Base-by-base conservation (phyloP, 176 grass and related monocot genomes). In the Alloteropsis semialata region DNA sequence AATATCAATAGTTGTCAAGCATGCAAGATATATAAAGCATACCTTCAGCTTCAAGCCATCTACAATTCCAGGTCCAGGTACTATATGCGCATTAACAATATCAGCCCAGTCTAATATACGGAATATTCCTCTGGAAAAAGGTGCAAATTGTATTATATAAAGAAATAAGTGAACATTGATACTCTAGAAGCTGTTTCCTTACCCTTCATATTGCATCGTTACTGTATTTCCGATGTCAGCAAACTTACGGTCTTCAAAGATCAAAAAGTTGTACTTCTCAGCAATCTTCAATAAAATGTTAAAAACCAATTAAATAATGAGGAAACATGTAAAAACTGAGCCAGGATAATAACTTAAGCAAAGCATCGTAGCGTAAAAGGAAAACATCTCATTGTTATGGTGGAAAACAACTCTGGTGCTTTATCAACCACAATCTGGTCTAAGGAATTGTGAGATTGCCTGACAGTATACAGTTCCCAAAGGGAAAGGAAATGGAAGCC, bases 171-270 rank as follows among this genome's bases (percentile, higher is more conserved):
- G 10, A 46, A 43, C 39, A 27, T 24, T 56, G 10, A 67, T 57
- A 72, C 6, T 25, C 38, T 44, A 24, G 15, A 60, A 75, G 5
- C 3, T 12, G 43, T 37, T 34, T 69, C 88, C 88, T 93, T 68
- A 93, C 92, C 96, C 92, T 87, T 98, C 96, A 74, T 95, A 95
- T 85, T 95, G 96, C 92, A 95, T 98, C 21, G 92, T 92, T 29
- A 98, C 91, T 15, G 92, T 95, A 72, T 98, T 95, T 66, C 96
- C 96, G 41, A 95, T 93, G 85, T 98, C 96, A 65, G 96, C 85
- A 51, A 98, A 98, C 77, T 93, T 95, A 25, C 91, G 92, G 70
- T 95, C 92, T 83, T 98, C 92, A 42, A 98, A 93, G 32, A 98
- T 95, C 78, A 98, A 55, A 54, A 98, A 98, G 49, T 90, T 93